A percentile compares a stretch with the other conserved stretches of the same genome.
phyloP scores from a whole-genome alignment of 176 grass and related monocot genomes.

The Musa troglodytarum region DNA sequence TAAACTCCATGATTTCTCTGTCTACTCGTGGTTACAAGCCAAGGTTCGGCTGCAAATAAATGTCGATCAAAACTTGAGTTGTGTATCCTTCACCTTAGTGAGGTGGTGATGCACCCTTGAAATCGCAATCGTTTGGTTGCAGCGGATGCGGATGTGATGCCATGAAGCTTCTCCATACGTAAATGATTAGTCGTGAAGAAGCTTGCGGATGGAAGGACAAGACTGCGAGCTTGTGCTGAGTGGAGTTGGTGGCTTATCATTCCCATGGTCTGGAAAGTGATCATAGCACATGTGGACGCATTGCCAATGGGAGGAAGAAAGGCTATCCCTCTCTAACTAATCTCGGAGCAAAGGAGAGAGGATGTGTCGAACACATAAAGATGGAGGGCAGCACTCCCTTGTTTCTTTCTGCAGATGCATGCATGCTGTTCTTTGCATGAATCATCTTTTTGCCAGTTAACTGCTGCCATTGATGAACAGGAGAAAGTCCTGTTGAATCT shows the following conservation, averaged over 20 bases:
- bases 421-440: too few relatives aligned
- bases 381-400: too few relatives aligned
- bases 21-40: too few relatives aligned
- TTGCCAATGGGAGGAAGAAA: neutral
- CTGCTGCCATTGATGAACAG: too few relatives aligned
- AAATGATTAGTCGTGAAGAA: neutral
- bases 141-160: neutral
- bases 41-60: too few relatives aligned
- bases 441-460: too few relatives aligned
- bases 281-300: neutral
- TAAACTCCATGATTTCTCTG: too few relatives aligned
- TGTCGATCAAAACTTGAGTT: neutral
- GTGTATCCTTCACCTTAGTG: neutral
- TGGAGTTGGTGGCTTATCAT: constrained; percentile 4
- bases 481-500: too few relatives aligned
- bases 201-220: neutral
- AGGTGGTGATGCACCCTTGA: neutral
- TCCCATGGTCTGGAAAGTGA: neutral
- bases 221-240: neutral
- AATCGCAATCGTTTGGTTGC: neutral
- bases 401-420: too few relatives aligned
- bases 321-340: too few relatives aligned
- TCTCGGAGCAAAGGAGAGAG: too few relatives aligned
- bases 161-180: neutral
- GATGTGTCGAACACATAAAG: too few relatives aligned